phyloP scores from a whole-genome alignment of 495 filamentous ascomycete species.

The Aspergillus conjunctus region DNA sequence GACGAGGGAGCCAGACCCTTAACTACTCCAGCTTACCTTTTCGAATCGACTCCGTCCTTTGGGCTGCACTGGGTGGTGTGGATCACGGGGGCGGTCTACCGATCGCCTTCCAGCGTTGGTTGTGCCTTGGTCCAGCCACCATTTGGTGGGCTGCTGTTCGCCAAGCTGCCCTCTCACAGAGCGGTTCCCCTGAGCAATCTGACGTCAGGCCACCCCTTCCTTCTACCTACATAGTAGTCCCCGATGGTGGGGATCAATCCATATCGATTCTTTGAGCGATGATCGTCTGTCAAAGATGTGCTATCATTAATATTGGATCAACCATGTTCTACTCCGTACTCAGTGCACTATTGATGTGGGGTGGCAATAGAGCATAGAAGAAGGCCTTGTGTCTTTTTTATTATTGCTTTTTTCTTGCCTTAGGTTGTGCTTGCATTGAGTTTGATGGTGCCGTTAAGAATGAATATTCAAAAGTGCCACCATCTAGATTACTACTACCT shows the following conservation, averaged over 20 bases:
- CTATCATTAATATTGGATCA: neutral
- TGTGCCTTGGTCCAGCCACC: constrained; percentile 3
- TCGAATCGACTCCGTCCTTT: constrained; percentile 14
- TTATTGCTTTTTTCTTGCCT: too few relatives aligned
- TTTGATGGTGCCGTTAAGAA: too few relatives aligned
- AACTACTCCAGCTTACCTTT: neutral
- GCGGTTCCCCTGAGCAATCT: constrained; percentile 10
- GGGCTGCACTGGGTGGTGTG: constrained; percentile 30
- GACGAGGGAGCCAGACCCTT: neutral
- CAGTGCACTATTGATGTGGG: too few relatives aligned
- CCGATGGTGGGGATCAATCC: neutral
- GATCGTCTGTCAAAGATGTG: neutral
- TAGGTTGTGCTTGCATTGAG: too few relatives aligned
- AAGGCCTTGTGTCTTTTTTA: too few relatives aligned
- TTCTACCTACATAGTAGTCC: neutral
- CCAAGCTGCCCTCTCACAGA: neutral
- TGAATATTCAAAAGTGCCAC: too few relatives aligned
- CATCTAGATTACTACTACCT: too few relatives aligned
- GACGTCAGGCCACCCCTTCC: constrained; percentile 17
- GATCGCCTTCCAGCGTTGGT: neutral
- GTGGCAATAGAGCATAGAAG: too few relatives aligned
- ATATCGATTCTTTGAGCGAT: neutral
- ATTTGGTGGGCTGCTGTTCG: constrained; percentile 2
- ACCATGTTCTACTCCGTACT: too few relatives aligned
- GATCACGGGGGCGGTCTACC: constrained; percentile 26